Conservation (phyloP, 2,329 filamentous ascomycete species). For the Fusarium sp. region DNA sequence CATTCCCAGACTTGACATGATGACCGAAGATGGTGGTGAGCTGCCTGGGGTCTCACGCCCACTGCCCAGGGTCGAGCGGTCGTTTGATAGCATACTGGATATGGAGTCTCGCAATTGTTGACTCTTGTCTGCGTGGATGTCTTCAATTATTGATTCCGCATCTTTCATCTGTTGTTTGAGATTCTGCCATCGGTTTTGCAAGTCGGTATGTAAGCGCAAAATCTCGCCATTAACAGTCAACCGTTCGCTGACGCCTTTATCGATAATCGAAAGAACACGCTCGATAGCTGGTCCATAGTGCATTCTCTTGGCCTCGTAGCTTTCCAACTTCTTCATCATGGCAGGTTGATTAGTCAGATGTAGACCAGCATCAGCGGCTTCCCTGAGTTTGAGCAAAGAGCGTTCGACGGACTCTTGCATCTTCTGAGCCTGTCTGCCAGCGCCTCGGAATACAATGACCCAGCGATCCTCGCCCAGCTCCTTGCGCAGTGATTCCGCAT, state of each 20-base stretch:
- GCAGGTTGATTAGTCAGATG: constrained; percentile 77
- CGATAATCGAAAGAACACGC: constrained; percentile 89
- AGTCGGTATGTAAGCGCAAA: constrained; percentile 84
- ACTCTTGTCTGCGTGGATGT: constrained; percentile 73
- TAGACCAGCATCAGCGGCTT: constrained; percentile 79
- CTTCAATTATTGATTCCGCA: constrained; percentile 80
- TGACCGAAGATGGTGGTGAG: constrained; percentile 71
- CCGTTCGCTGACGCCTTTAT: constrained; percentile 95
- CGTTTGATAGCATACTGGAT: constrained; percentile 89
- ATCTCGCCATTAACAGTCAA: constrained; percentile 97
- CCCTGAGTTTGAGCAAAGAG: constrained; percentile 83
- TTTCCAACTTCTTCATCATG: constrained; percentile 87
- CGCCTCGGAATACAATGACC: constrained; percentile 95
- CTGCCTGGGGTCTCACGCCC: constrained; percentile 77
- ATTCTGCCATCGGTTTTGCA: constrained; percentile 83
- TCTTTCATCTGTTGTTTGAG: constrained; percentile 82
- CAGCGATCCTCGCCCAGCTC: constrained; percentile 96
- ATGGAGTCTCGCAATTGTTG: constrained; percentile 91
- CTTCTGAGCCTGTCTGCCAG: constrained; percentile 90
- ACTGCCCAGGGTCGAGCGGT: constrained; percentile 78
- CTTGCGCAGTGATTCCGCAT: constrained; percentile 88
- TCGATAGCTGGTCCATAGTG: constrained; percentile 96
- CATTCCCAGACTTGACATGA: constrained; percentile 68
- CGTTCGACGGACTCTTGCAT: constrained; percentile 97
- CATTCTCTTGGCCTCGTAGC: constrained; percentile 92